phyloP scores from a whole-genome alignment of 164 flowering plant species.

The Vitis vinifera region DNA sequence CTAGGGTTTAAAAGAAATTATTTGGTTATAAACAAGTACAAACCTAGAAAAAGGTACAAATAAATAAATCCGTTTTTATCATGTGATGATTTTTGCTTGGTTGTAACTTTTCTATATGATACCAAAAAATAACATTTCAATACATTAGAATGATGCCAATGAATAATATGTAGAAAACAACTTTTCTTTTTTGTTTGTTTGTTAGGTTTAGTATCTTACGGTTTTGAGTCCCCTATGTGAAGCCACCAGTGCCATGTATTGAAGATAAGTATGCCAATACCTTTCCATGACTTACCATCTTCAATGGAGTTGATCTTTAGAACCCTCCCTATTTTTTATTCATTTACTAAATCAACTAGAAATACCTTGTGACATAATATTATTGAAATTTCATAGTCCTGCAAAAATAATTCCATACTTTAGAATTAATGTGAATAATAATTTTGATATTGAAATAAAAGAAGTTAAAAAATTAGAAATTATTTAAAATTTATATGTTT shows the following conservation, averaged over 20 bases:
- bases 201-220: slow-evolving; percentile 13
- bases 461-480: no score
- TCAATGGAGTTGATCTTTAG: slow-evolving; percentile 29
- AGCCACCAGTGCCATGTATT: slow-evolving; percentile 43
- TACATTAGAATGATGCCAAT: background rate
- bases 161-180: no score
- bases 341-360: slow-evolving; percentile 1
- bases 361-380: background rate
- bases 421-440: no score
- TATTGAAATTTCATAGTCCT: slow-evolving; percentile 12
- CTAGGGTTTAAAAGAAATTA: no score
- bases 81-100: no score
- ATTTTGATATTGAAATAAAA: no score
- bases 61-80: no score
- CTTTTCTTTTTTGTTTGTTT: background rate
- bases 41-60: no score
- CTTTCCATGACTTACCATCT: slow-evolving; percentile 24
- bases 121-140: no score
- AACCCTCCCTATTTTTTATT: slow-evolving; percentile 9
- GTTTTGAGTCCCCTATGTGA: slow-evolving; percentile 24
- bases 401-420: background rate
- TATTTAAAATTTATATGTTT: no score
- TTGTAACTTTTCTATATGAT: no score
- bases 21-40: no score
- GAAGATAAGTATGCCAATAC: slow-evolving; percentile 28